Percentiles rank a stretch among this genome's conserved stretches.
phyloP scores from a whole-genome alignment of 495 filamentous ascomycete species.

The Penicillium turbatum region DNA sequence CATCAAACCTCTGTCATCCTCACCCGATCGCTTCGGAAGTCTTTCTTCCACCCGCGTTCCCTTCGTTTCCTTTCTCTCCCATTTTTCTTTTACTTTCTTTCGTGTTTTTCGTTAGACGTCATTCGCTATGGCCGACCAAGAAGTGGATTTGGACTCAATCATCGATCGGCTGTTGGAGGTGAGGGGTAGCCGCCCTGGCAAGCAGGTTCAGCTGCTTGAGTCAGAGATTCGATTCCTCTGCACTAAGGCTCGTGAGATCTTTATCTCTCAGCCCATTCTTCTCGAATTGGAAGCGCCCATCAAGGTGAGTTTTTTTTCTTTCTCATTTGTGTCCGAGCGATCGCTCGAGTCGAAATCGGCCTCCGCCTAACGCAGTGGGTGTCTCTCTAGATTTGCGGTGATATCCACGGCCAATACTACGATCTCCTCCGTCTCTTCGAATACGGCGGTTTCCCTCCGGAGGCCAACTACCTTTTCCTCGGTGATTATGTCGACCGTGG shows the following conservation, averaged over 20 bases:
- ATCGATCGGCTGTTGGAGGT: constrained; percentile 98
- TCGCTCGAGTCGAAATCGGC: neutral
- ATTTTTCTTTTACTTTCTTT: constrained; percentile 23
- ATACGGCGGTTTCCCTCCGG: constrained; percentile 97
- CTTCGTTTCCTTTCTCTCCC: constrained; percentile 25
- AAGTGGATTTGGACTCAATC: constrained; percentile 98
- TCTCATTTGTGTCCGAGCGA: constrained; percentile 2
- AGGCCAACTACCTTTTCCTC: constrained; percentile 99
- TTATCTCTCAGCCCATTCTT: constrained; percentile 98
- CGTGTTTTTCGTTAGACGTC: constrained; percentile 29
- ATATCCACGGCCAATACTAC: constrained; percentile 99
- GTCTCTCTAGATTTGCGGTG: constrained; percentile 80
- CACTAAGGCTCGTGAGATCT: constrained; percentile 98
- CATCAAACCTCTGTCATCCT: constrained; percentile 27
- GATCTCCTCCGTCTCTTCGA: constrained; percentile 96
- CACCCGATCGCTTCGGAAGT: constrained; percentile 33
- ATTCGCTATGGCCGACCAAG: constrained; percentile 86
- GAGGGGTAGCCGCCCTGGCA: constrained; percentile 93
- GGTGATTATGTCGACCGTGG: constrained; percentile 98
- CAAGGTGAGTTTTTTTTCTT: constrained; percentile 69
- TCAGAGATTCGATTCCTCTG: constrained; percentile 96
- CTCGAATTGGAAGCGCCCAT: constrained; percentile 97
- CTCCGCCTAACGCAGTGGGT: constrained; percentile 9
- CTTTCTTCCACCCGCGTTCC: constrained; percentile 30
- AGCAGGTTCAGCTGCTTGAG: constrained; percentile 96